These are phyloP conservation scores for Astragalus glycyphyllos DNA, from an alignment of 306 rosid species.

Conservation along the genomic window DNA sequence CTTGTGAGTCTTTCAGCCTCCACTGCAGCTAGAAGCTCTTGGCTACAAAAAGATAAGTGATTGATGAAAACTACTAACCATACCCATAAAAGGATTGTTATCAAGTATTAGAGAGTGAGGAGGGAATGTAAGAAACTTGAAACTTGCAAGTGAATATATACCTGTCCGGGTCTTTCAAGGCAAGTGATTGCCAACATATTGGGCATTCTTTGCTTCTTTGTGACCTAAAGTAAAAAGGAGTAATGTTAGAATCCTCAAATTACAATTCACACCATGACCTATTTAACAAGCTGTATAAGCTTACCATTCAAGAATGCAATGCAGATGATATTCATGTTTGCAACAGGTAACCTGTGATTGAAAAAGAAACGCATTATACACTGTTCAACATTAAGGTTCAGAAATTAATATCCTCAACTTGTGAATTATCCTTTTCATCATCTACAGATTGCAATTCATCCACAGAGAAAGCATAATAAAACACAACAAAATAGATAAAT, in stretches of 20 bases:
- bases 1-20: constrained; percentile 63
- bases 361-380: constrained; percentile 39
- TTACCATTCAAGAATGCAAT: constrained; percentile 96
- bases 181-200: constrained; percentile 83
- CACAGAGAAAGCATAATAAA: constrained; percentile 11
- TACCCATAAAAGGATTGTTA: constrained; percentile 25
- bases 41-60: constrained; percentile 57
- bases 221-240: constrained; percentile 59
- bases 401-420: constrained; percentile 7
- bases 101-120: not conserved
- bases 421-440: constrained; percentile 8
- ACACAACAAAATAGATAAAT: not conserved
- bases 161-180: constrained; percentile 85
- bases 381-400: constrained; percentile 14
- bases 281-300: constrained; percentile 15
- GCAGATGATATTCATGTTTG: constrained; percentile 96
- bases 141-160: constrained; percentile 41
- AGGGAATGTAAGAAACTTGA: not conserved
- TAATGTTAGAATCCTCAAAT: constrained; percentile 28
- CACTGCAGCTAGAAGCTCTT: constrained; percentile 79
- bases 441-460: constrained; percentile 30
- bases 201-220: constrained; percentile 96
- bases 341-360: constrained; percentile 80
- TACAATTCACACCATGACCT: constrained; percentile 11
- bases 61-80: constrained; percentile 21